Conservation (phyloP, 192 early-diverging fungal species). For the Rhizoclosmatium globosum region DNA sequence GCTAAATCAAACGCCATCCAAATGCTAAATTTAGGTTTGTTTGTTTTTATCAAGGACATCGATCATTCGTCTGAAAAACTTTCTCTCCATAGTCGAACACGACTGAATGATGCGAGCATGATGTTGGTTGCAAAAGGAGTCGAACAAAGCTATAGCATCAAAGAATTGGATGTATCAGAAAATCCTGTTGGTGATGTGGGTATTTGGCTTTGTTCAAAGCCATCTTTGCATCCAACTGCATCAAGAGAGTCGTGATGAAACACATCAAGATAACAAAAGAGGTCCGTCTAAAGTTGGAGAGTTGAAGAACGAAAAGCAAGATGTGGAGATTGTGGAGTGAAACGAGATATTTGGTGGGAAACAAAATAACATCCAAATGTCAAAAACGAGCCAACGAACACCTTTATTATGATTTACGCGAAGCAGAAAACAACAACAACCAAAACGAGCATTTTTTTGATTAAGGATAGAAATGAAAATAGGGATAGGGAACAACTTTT, state of each 20-base stretch:
- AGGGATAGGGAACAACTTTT: too few species aligned
- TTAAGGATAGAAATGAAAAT: too few species aligned
- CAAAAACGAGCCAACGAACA: too few species aligned
- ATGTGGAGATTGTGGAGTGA: conserved; percentile 48
- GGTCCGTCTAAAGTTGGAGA: conserved; percentile 50
- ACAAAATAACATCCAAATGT: too few species aligned
- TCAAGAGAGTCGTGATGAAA: conserved; percentile 43
- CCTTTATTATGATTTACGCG: too few species aligned
- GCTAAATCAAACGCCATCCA: conserved; percentile 45
- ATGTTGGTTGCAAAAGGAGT: conserved; percentile 45
- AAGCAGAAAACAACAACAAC: too few species aligned
- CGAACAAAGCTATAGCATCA: conserved; percentile 55
- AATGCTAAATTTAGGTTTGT: conserved; percentile 48
- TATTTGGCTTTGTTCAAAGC: conserved; percentile 54
- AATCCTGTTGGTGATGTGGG: conserved; percentile 53
- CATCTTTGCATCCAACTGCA: conserved; percentile 41
- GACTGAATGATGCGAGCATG: conserved; percentile 48
- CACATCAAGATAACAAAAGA: conserved; percentile 52
- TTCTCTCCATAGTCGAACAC: conserved; percentile 39
- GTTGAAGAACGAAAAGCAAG: conserved; percentile 53
- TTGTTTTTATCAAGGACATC: background rate
- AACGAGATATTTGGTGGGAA: too few species aligned
- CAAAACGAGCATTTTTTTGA: too few species aligned
- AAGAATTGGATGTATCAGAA: conserved; percentile 57
- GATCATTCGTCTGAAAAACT: background rate